Conservation (phyloP, 2,329 filamentous ascomycete species). For the Stagonosporopsis tanaceti region DNA sequence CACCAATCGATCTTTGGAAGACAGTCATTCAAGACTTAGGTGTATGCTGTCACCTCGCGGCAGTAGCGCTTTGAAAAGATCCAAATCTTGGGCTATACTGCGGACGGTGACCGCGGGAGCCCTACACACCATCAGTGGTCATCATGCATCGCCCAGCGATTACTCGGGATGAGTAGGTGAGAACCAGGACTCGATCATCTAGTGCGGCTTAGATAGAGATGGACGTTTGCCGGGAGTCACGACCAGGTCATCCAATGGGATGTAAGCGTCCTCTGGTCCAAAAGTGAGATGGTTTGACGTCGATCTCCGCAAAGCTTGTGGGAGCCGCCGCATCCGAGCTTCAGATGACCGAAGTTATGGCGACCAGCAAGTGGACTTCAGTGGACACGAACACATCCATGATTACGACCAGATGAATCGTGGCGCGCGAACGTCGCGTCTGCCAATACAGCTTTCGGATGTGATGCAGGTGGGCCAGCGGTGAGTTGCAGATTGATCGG, state of each 20-base stretch:
- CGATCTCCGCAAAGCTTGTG: not conserved
- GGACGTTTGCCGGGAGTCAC: not conserved
- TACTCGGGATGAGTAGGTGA: not conserved
- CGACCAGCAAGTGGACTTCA: not conserved
- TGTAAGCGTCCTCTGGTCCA: not conserved
- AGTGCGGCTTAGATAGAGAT: not conserved
- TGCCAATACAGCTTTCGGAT: slow-evolving; percentile 2
- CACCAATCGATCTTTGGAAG: not conserved
- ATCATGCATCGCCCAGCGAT: not conserved
- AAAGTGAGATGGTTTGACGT: not conserved
- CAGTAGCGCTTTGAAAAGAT: not conserved
- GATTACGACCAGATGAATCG: not conserved
- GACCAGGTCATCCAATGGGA: not conserved
- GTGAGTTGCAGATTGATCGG: slow-evolving; percentile 23
- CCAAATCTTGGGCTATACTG: no score
- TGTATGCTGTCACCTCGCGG: not conserved
- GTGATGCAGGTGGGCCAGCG: slow-evolving; percentile 18
- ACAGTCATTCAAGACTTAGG: not conserved
- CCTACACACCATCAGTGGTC: not conserved
- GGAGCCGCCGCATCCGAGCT: not conserved
- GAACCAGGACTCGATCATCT: no score
- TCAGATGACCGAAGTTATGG: not conserved
- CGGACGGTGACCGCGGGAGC: no score
- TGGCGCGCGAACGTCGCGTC: not conserved
- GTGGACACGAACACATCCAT: not conserved